Evolutionary conservation across 441 rosid species (phyloP).

Genomic region (Brassica balearica): DNA sequence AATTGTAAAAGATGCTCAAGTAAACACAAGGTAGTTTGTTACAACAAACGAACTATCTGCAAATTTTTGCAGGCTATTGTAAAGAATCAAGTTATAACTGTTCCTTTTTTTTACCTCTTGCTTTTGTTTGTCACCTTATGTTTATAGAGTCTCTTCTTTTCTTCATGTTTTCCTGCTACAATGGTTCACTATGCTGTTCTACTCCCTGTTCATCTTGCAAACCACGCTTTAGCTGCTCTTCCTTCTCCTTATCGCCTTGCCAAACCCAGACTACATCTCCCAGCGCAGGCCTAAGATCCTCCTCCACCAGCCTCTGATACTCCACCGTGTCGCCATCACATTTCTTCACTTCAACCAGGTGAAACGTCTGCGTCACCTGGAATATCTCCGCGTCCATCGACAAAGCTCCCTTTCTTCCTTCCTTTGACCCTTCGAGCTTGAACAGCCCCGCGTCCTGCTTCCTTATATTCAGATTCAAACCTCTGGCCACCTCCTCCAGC

Average conservation of each 20-base stretch:
- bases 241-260: conserved; percentile 66
- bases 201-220: conserved; percentile 13
- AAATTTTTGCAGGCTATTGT: conserved; percentile 18
- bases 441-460: conserved; percentile 76
- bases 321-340: conserved; percentile 75
- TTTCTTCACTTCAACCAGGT: conserved; percentile 81
- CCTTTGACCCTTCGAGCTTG: conserved; percentile 65
- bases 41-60: conserved; percentile 25
- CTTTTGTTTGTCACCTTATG: conserved; percentile 23
- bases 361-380: conserved; percentile 64
- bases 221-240: conserved; percentile 1
- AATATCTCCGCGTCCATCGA: conserved; percentile 78
- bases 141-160: conserved; percentile 18
- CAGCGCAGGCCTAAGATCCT: conserved; percentile 72
- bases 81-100: conserved; percentile 15
- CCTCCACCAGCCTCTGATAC: conserved; percentile 68
- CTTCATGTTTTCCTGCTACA: conserved; percentile 14
- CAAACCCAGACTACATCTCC: conserved; percentile 84
- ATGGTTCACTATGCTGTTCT: conserved; percentile 9
- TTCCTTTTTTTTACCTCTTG: background rate
- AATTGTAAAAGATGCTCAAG: background rate
- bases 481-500: conserved; percentile 65
- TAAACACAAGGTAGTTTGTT: conserved; percentile 18
- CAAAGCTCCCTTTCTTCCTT: conserved; percentile 72
- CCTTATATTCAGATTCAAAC: conserved; percentile 59